Evolutionary conservation across 192 early-diverging fungal genomes (phyloP).

Genomic region (Irineochytrium annulatum): DNA sequence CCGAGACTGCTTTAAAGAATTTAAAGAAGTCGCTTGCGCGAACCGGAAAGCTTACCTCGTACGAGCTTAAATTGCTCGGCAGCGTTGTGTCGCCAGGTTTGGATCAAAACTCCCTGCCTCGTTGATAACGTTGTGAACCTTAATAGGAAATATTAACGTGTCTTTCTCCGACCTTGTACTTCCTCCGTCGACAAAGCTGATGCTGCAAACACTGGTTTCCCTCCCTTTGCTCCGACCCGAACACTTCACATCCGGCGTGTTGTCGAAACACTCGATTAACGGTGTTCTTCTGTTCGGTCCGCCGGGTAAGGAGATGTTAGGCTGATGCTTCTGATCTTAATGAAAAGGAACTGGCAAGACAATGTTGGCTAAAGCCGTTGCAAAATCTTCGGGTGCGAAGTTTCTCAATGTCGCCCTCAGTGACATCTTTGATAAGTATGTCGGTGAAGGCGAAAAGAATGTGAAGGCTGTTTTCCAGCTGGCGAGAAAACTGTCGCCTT

Average conservation of each 20-base stretch:
- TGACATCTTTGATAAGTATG: constrained; percentile 95
- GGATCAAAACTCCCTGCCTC: constrained; percentile 18
- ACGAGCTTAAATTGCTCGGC: constrained; percentile 73
- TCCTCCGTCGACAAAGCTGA: constrained; percentile 71
- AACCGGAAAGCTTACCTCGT: constrained; percentile 38
- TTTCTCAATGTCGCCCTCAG: constrained; percentile 95
- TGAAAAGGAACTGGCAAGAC: constrained; percentile 34
- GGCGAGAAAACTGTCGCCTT: constrained; percentile 86
- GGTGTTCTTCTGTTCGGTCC: constrained; percentile 61
- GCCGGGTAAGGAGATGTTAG: constrained; percentile 44
- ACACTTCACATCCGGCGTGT: constrained; percentile 47
- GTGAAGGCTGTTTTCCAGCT: constrained; percentile 89
- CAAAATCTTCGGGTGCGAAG: constrained; percentile 82
- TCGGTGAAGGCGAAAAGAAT: constrained; percentile 97
- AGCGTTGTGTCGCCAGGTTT: constrained; percentile 78
- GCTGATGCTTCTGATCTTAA: too few species aligned
- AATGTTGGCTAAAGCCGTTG: constrained; percentile 51
- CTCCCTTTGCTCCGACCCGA: constrained; percentile 46
- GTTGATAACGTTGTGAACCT: background rate
- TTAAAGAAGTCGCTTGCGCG: constrained; percentile 34
- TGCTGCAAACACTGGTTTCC: constrained; percentile 71
- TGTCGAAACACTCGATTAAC: constrained; percentile 55
- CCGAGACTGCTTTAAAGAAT: constrained; percentile 26
- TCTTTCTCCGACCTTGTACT: constrained; percentile 73
- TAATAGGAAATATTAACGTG: constrained; percentile 46